A percentile compares a stretch with the other conserved stretches of the same genome.
Conservation (phyloP, 2,329 filamentous ascomycete genomes). For the Huntiella moniliformis region DNA sequence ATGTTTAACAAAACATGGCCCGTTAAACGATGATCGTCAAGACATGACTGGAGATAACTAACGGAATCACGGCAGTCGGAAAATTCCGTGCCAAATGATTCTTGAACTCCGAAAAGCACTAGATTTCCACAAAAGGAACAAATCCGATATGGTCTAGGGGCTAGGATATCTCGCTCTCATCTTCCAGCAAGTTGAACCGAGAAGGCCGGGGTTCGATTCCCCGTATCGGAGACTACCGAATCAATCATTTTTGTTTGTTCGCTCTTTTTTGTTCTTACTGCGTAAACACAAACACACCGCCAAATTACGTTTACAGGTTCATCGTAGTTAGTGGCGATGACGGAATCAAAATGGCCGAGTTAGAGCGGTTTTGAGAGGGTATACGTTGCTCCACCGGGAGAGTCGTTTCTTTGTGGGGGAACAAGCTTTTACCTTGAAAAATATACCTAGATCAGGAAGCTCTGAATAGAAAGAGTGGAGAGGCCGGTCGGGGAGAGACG, state of each 20-base stretch:
- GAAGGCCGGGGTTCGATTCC: conserved; percentile 15
- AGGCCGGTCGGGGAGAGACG: too few relatives aligned
- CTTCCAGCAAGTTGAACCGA: conserved; percentile 10
- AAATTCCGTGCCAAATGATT: too few relatives aligned
- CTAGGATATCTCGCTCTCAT: background rate
- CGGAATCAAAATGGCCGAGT: background rate
- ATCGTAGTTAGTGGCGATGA: background rate
- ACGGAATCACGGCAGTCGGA: background rate
- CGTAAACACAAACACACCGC: background rate
- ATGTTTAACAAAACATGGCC: background rate
- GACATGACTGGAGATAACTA: background rate
- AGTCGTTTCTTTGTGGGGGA: too few relatives aligned
- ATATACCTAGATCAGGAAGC: too few relatives aligned
- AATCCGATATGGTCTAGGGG: conserved; percentile 8
- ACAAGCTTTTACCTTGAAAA: too few relatives aligned
- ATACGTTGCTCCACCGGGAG: too few relatives aligned
- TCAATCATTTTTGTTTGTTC: background rate
- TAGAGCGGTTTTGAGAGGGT: too few relatives aligned
- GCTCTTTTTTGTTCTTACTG: background rate
- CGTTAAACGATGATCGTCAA: background rate
- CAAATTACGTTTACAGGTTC: background rate
- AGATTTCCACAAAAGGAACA: background rate
- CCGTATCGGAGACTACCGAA: conserved; percentile 12
- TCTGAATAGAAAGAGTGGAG: too few relatives aligned
- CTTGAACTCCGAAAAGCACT: too few relatives aligned